A percentile compares a stretch with the other conserved stretches of the same genome.
Conservation (phyloP, 768 basidiomycete species). For the Dentipellis sp. region DNA sequence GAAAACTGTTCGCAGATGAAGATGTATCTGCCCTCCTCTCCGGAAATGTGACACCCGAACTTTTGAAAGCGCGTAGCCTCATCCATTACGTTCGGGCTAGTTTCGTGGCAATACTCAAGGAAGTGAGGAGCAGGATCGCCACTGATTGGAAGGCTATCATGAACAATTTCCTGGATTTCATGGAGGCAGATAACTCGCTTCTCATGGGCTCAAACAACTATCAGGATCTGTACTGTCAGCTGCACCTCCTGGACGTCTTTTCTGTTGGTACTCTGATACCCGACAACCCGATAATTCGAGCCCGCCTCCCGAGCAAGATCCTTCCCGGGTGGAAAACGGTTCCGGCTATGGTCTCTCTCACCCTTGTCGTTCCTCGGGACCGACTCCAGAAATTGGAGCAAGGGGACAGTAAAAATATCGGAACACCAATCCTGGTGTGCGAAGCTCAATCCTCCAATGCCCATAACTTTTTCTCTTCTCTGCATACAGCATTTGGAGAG, state of each 20-base stretch:
- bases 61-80: slow-evolving; percentile 11
- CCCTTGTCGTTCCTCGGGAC: slow-evolving; percentile 28
- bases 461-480: slow-evolving; percentile 20
- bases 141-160: slow-evolving; percentile 34
- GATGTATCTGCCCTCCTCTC: slow-evolving; percentile 12
- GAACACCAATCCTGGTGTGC: not conserved
- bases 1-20: slow-evolving; percentile 35
- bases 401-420: slow-evolving; percentile 12
- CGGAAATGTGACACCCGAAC: slow-evolving; percentile 1
- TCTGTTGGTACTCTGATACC: slow-evolving; percentile 7
- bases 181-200: slow-evolving; percentile 15
- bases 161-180: not conserved
- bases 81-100: slow-evolving; percentile 39
- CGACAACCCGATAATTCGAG: not conserved
- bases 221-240: not conserved
- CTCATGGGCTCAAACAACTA: not conserved
- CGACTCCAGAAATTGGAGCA: slow-evolving; percentile 11
- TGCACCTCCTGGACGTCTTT: not conserved
- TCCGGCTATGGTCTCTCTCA: slow-evolving; percentile 28
- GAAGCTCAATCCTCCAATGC: slow-evolving; percentile 11
- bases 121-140: slow-evolving; percentile 25
- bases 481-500: slow-evolving; percentile 17
- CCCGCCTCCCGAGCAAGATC: not conserved
- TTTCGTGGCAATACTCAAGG: slow-evolving; percentile 35
- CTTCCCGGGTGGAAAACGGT: slow-evolving; percentile 19